A percentile compares a stretch with the other conserved stretches of the same genome.
These are phyloP conservation scores for Erigeron philadelphicus DNA, from an alignment of 140 eudicot species.

Conservation along the genomic window DNA sequence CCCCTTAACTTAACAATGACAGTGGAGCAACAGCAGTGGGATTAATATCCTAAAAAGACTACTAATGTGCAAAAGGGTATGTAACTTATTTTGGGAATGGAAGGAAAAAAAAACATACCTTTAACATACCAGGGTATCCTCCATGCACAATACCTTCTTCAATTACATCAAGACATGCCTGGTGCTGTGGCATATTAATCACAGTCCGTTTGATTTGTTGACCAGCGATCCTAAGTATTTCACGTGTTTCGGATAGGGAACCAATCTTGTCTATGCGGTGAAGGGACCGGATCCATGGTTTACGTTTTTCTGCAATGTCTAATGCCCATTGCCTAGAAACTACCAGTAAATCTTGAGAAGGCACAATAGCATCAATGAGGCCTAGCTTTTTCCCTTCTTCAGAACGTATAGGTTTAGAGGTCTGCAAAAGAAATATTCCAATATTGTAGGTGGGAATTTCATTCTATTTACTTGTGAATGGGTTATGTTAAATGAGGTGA, in stretches of 20 bases:
- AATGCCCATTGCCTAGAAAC: slow-evolving; percentile 75
- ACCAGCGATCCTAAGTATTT: slow-evolving; percentile 46
- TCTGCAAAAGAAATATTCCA: slow-evolving; percentile 29
- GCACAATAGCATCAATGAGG: slow-evolving; percentile 72
- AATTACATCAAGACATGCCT: slow-evolving; percentile 74
- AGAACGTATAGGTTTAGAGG: slow-evolving; percentile 60
- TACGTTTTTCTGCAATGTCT: slow-evolving; percentile 62
- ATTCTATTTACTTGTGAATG: too few relatives aligned
- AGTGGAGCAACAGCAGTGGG: too few relatives aligned
- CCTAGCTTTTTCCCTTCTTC: slow-evolving; percentile 82
- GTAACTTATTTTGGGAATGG: slow-evolving; percentile 10
- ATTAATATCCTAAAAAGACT: too few relatives aligned
- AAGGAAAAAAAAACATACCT: slow-evolving; percentile 41
- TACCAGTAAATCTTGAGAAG: slow-evolving; percentile 55
- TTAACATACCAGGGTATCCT: slow-evolving; percentile 69
- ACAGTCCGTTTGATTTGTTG: slow-evolving; percentile 55
- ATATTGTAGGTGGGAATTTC: neutral
- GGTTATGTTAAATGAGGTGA: too few relatives aligned
- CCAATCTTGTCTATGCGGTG: slow-evolving; percentile 65
- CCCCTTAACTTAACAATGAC: too few relatives aligned
- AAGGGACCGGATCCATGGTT: slow-evolving; percentile 79
- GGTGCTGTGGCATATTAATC: slow-evolving; percentile 74
- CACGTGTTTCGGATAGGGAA: slow-evolving; percentile 57
- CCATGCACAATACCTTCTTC: slow-evolving; percentile 76
- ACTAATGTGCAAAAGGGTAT: too few relatives aligned